Conservation (phyloP, 2,329 filamentous ascomycete species). For the Verticillium albo-atrum region DNA sequence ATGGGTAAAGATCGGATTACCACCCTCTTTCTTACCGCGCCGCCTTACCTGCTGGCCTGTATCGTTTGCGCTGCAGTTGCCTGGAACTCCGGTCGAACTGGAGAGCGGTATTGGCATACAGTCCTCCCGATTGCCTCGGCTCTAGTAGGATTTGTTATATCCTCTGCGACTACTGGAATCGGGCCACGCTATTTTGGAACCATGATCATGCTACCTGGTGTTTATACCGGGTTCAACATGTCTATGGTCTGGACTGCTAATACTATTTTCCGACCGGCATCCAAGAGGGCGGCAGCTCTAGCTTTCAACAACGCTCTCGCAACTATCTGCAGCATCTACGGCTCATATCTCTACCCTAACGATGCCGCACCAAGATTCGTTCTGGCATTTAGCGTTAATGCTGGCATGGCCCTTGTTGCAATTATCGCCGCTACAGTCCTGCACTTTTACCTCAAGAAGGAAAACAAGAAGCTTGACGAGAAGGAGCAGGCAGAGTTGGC, state of each 20-base stretch:
- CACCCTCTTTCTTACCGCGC: constrained; percentile 21
- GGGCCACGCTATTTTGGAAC: constrained; percentile 11
- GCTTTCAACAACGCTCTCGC: constrained; percentile 18
- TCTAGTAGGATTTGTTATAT: constrained; percentile 10
- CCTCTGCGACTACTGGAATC: constrained; percentile 1
- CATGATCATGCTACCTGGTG: constrained; percentile 18
- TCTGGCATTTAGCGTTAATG: constrained; percentile 19
- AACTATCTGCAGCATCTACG: constrained; percentile 17
- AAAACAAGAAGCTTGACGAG: constrained; percentile 15
- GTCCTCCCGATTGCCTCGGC: constrained; percentile 7
- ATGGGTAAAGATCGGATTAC: constrained; percentile 4
- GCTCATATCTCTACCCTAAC: constrained; percentile 18
- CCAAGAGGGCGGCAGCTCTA: constrained; percentile 14
- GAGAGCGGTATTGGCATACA: constrained; percentile 11
- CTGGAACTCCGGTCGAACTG: constrained; percentile 9
- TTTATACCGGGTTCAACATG: constrained; percentile 18
- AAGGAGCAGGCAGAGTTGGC: constrained; percentile 10
- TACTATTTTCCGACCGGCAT: constrained; percentile 15
- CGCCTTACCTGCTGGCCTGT: constrained; percentile 16
- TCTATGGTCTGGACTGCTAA: constrained; percentile 18
- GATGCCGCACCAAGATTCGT: constrained; percentile 16
- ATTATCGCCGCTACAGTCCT: constrained; percentile 15
- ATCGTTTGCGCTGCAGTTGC: constrained; percentile 1
- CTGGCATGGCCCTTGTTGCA: constrained; percentile 16
- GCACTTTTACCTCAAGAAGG: constrained; percentile 13